phyloP scores from a whole-genome alignment of 2,329 filamentous ascomycete genomes.

The Aureobasidium sp. region DNA sequence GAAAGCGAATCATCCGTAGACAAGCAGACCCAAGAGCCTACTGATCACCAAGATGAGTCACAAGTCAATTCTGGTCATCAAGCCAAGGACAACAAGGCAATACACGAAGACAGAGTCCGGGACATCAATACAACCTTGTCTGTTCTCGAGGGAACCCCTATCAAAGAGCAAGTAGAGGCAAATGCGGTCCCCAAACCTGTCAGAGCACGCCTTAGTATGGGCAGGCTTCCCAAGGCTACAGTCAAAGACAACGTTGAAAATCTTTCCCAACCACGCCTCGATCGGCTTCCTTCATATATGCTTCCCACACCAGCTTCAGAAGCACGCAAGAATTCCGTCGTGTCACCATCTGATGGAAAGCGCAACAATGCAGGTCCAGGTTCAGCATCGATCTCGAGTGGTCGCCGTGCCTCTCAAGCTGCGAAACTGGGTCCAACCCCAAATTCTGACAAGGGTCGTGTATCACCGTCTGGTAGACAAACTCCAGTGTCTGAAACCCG shows the following conservation, averaged over 20 bases:
- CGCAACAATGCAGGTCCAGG: neutral
- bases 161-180: neutral
- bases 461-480: neutral
- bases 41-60: neutral
- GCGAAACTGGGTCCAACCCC: neutral
- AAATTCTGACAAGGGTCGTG: neutral
- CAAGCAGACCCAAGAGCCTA: neutral
- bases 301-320: constrained; percentile 13
- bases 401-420: neutral
- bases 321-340: neutral
- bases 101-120: neutral
- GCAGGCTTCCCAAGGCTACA: neutral
- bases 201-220: neutral
- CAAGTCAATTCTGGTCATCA: neutral
- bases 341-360: neutral
- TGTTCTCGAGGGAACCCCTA: constrained; percentile 23
- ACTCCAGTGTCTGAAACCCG: neutral
- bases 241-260: neutral
- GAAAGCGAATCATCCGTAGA: neutral
- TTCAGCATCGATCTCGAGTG: neutral
- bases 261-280: neutral
- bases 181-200: neutral
- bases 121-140: constrained; percentile 21
- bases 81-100: neutral
- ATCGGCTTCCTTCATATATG: constrained; percentile 10